Evolutionary conservation across 1,139 yeast genomes (phyloP).

Genomic region (Suhomyces wounanorum): DNA sequence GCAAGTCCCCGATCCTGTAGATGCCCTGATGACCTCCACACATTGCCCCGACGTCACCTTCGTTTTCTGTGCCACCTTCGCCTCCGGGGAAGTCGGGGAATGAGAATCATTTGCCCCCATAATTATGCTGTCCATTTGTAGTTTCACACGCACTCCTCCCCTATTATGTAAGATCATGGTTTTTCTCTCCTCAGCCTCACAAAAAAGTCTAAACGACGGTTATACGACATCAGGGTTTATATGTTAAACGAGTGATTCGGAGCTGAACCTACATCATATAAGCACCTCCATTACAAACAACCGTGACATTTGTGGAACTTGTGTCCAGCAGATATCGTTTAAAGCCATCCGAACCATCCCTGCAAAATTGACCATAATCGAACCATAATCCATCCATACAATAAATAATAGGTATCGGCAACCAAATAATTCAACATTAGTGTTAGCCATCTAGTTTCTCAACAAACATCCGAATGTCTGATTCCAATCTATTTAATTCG

Average conservation of each 20-base stretch:
- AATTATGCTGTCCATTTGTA: neutral
- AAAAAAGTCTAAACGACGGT: slow-evolving; percentile 8
- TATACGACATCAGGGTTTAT: slow-evolving; percentile 7
- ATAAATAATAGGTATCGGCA: neutral
- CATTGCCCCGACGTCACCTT: no score
- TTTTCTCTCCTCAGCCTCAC: slow-evolving; percentile 9
- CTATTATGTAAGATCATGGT: neutral
- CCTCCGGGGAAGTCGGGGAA: no score
- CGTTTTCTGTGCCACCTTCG: no score
- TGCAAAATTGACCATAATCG: neutral
- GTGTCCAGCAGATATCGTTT: neutral
- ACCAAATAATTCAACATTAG: slow-evolving; percentile 9
- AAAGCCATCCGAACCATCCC: neutral
- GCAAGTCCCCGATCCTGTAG: no score
- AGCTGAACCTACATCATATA: neutral
- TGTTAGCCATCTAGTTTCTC: slow-evolving; percentile 8
- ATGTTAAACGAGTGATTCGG: slow-evolving; percentile 5
- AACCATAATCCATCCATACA: neutral
- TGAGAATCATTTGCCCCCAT: no score
- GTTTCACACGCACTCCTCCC: neutral
- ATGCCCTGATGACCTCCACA: no score
- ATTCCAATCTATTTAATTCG: neutral
- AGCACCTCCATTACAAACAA: neutral
- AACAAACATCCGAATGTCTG: slow-evolving; percentile 12
- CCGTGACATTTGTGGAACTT: neutral